Evolutionary conservation across 495 filamentous ascomycete genomes (phyloP), one percentile per base, ranked within the genome.

Genomic region (Penicillium robsamsonii): DNA sequence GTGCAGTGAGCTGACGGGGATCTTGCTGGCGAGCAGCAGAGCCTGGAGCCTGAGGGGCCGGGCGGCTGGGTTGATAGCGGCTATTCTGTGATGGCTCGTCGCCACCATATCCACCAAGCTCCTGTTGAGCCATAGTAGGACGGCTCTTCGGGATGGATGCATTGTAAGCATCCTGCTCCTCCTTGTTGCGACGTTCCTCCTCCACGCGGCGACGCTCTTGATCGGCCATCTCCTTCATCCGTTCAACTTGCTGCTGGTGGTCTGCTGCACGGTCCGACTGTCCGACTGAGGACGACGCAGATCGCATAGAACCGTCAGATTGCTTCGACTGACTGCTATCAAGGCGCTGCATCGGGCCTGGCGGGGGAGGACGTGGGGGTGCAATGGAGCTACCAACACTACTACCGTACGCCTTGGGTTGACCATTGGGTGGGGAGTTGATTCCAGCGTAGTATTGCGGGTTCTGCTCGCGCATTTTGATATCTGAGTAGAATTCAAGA

Each of bases 401-500:
- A 56, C 52, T 72, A 37, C 62, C 62, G 37, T 65, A 66, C 7
- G 71, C 48, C 35, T 75, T 74, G 18, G 64, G 18, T 61, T 87
- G 86, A 41, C 76, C 74, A 31, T 75, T 76, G n/a, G 72, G 27
- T 62, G 60, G 75, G 70, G 18, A 84, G 3, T 81, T 83, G 46
- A 91, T 69, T 45, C 84, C 86, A n/a, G 84, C 77, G 59, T 90
- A 96, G 55, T 83, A 81, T 56, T 87, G 81, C 3, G 88, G 88
- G 63, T 97, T 85, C 58, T 96, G 86, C 53, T 87, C 84, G 37
- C 90, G 83, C 79, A 92, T 92, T 49, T 89, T 89, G 67, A 96
- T 89, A 70, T 97, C 93, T 0, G 92, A 91, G 78, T 97, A 98
- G 74, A 98, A 98, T 67, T 96, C 89, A 29, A 98, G 79, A 33